Evolutionary conservation across 495 filamentous ascomycete genomes (phyloP).

Genomic region (Talaromyces wortmannii): DNA sequence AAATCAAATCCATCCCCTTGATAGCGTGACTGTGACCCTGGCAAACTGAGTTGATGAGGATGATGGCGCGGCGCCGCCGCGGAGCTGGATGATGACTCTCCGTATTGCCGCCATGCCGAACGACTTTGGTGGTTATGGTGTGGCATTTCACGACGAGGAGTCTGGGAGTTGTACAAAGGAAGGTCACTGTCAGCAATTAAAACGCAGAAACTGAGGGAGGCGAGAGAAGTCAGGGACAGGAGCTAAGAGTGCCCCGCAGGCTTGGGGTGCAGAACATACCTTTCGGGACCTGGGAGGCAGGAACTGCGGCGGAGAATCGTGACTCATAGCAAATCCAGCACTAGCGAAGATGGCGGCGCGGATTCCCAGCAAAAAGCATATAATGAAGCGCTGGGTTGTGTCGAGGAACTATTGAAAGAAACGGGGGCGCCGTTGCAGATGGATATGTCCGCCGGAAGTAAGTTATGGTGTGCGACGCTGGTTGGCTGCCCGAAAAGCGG

Average conservation of each 20-base stretch:
- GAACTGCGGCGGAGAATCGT: conserved; percentile 29
- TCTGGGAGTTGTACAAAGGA: conserved; percentile 12
- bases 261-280: conserved; percentile 17
- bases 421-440: background rate
- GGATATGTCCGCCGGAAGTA: background rate
- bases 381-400: background rate
- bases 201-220: conserved; percentile 9
- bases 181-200: background rate
- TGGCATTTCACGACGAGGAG: conserved; percentile 33
- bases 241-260: conserved; percentile 8
- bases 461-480: background rate
- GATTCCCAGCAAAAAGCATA: background rate
- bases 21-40: conserved; percentile 24
- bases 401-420: background rate
- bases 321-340: conserved; percentile 22
- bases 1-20: conserved; percentile 44
- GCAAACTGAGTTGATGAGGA: background rate
- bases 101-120: conserved; percentile 13
- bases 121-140: conserved; percentile 13
- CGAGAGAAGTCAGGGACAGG: too few species aligned
- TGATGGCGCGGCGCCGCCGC: conserved; percentile 8
- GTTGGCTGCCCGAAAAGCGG: background rate
- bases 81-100: conserved; percentile 14
- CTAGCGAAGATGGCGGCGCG: too few species aligned
- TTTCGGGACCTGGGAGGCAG: conserved; percentile 33